Evolutionary conservation across 2,329 filamentous ascomycete species (phyloP).

Genomic region (Talaromyces pinophilus): DNA sequence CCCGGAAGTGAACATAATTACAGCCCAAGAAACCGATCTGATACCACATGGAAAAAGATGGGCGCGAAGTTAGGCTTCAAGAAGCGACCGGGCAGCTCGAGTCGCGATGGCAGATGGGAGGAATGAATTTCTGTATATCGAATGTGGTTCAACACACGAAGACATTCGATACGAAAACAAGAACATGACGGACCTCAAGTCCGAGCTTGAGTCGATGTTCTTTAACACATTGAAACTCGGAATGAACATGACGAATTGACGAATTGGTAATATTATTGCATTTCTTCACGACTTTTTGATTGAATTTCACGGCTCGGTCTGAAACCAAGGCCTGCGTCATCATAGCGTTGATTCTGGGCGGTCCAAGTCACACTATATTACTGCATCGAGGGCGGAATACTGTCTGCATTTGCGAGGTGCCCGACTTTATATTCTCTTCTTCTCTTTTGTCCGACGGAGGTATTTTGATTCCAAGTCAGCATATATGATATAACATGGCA

Average conservation of each 20-base stretch:
- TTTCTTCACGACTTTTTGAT: slow-evolving; percentile 4
- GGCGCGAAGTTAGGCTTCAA: slow-evolving; percentile 52
- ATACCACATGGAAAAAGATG: slow-evolving; percentile 57
- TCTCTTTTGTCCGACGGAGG: slow-evolving; percentile 1
- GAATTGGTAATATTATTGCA: slow-evolving; percentile 8
- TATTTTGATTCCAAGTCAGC: slow-evolving; percentile 11
- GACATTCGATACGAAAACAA: background rate
- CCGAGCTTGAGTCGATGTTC: background rate
- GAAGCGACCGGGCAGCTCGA: slow-evolving; percentile 32
- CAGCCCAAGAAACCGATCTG: slow-evolving; percentile 45
- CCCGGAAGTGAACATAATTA: slow-evolving; percentile 44
- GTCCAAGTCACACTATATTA: slow-evolving; percentile 6
- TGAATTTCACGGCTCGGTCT: background rate
- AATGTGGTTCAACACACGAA: background rate
- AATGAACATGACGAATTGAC: slow-evolving; percentile 18
- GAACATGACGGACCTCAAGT: background rate
- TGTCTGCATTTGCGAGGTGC: slow-evolving; percentile 19
- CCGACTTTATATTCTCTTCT: background rate
- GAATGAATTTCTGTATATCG: slow-evolving; percentile 13
- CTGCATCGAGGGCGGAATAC: slow-evolving; percentile 12
- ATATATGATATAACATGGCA: slow-evolving; percentile 6
- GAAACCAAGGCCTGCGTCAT: slow-evolving; percentile 3
- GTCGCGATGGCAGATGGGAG: slow-evolving; percentile 30
- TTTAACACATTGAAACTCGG: background rate
- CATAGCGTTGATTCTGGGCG: background rate